These are phyloP conservation scores for Lachnellula willkommii DNA, from an alignment of 2,329 filamentous ascomycete genomes.

Conservation along the genomic window DNA sequence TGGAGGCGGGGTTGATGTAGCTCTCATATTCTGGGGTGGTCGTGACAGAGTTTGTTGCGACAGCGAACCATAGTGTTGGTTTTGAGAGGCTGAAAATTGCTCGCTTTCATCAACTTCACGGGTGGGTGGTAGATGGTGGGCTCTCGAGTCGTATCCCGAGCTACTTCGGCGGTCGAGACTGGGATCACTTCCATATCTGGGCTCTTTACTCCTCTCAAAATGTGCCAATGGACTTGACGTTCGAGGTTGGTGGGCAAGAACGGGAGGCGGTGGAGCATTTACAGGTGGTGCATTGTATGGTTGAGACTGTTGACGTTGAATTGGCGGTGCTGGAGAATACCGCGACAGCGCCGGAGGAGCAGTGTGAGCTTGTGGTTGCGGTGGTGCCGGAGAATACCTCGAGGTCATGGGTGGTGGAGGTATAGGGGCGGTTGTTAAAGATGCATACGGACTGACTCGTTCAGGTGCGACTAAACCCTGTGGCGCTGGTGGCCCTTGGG, in stretches of 20 bases:
- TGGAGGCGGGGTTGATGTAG: slow-evolving; percentile 45
- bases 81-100: slow-evolving; percentile 6
- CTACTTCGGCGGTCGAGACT: slow-evolving; percentile 45
- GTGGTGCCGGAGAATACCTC: slow-evolving; percentile 57
- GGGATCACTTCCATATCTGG: slow-evolving; percentile 33
- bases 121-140: slow-evolving; percentile 52
- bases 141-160: slow-evolving; percentile 48
- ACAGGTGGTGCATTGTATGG: slow-evolving; percentile 27
- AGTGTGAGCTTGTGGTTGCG: slow-evolving; percentile 37
- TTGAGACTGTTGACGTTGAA: slow-evolving; percentile 15
- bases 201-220: slow-evolving; percentile 45
- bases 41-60: slow-evolving; percentile 20
- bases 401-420: slow-evolving; percentile 33
- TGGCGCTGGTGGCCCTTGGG: slow-evolving; percentile 2
- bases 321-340: slow-evolving; percentile 37
- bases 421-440: slow-evolving; percentile 21
- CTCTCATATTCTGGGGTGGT: slow-evolving; percentile 33
- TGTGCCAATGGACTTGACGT: slow-evolving; percentile 63
- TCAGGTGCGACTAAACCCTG: slow-evolving; percentile 30
- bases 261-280: slow-evolving; percentile 38
- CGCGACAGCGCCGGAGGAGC: slow-evolving; percentile 34
- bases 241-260: slow-evolving; percentile 53
- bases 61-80: slow-evolving; percentile 7
- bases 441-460: slow-evolving; percentile 29
- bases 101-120: slow-evolving; percentile 58